Base-by-base conservation (phyloP, 1,139 yeast species). In the Blastobotrys illinoisensis region DNA sequence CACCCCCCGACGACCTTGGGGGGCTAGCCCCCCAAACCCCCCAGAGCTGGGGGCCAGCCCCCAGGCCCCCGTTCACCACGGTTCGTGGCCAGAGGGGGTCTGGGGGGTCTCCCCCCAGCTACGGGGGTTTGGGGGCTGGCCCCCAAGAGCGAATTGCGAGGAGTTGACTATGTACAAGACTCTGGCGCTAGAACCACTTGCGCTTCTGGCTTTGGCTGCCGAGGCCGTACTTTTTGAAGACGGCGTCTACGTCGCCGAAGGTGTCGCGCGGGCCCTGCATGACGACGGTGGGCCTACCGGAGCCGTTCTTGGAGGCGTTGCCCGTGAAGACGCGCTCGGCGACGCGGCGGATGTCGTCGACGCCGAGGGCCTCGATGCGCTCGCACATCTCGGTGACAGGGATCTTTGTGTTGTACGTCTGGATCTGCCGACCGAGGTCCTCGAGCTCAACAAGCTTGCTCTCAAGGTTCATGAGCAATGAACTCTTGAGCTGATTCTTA, bases 351-450 rank as follows among this genome's bases (percentile, higher is more conserved):
- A 93, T 77, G 67, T 91, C 97, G 2, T 73, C 72, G 2, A 84
- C 79, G 0, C 88, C 79, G 59, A 93, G 77, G 7, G 71, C 68
- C 58, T 86, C 89, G 58, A 93, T 90, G 64, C 84, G 84, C 9
- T 73, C 75, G 56, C 93, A 85, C 96, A 93, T 90, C 64, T 90
- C 96, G 46, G 78, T 76, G 7, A 90, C 86, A 13, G 88, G 82
- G n/a, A 93, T 80, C 62, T 88, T 79, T 62, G 79, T 79, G 47
- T 89, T 90, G 66, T 87, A 90, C 54, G 89, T 82, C 71, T 88
- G 96, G 28, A 93, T 82, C 71, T 93, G 99, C 70, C 99, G 82
- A 11, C 99, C 99, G 71, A 91, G 78, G 67, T 93, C 99, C 71
- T 93, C 99, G 53, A 93, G 76, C 64, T 88, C 91, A 16, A 95